A percentile compares a stretch with the other conserved stretches of the same genome.
phyloP scores from a whole-genome alignment of 345 rosid genomes.

The Brassica carinata region DNA sequence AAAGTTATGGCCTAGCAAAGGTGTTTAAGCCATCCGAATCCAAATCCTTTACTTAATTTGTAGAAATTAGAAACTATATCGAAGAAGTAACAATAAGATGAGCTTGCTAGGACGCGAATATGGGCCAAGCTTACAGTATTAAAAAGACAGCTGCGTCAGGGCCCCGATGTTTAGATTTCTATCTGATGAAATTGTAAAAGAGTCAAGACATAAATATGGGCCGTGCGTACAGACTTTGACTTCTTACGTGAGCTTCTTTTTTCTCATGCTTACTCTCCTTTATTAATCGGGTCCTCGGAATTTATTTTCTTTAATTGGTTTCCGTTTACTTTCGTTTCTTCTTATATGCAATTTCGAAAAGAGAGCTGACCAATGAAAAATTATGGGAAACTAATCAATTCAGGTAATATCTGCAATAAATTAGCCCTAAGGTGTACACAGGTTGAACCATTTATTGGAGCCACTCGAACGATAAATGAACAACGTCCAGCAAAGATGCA shows the following conservation, averaged over 20 bases:
- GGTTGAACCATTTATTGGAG: background rate
- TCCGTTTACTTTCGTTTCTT: background rate
- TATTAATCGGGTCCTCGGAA: background rate
- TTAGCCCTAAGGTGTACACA: background rate
- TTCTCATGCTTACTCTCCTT: background rate
- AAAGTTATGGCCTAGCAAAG: background rate
- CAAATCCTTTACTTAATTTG: background rate
- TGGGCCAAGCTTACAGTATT: background rate
- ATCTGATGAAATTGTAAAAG: background rate
- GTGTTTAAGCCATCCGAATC: background rate
- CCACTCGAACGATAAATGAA: background rate
- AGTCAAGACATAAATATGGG: background rate
- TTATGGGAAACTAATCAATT: background rate
- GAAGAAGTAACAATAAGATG: background rate
- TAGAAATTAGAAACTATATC: background rate
- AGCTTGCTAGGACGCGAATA: background rate
- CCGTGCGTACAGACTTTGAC: background rate
- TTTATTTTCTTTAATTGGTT: background rate
- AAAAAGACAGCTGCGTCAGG: background rate
- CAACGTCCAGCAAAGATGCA: conserved; percentile 14
- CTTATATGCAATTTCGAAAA: background rate
- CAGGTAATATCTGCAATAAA: background rate
- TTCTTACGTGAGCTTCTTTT: background rate
- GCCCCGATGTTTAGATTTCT: background rate
- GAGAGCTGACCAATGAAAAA: conserved; percentile 1